These are phyloP conservation scores for Wickerhamomyces ciferrii DNA, from an alignment of 805 yeast species.

Conservation along the genomic window DNA sequence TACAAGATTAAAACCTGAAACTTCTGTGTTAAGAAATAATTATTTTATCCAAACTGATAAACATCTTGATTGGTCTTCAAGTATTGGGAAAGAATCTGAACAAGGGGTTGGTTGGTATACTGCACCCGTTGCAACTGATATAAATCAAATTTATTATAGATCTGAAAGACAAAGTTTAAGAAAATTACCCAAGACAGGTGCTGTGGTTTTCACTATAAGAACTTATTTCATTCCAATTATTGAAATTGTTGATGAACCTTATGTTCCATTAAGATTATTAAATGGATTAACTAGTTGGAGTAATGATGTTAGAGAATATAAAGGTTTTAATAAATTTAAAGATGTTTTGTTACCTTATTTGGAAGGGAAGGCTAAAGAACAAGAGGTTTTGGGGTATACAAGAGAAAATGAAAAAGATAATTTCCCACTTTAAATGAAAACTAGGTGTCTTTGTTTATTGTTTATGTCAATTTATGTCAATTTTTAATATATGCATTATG, in stretches of 20 bases:
- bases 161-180: slow-evolving; percentile 63
- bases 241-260: slow-evolving; percentile 53
- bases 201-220: slow-evolving; percentile 52
- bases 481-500: neutral
- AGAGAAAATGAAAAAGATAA: neutral
- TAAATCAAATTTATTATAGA: slow-evolving; percentile 47
- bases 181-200: slow-evolving; percentile 56
- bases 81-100: slow-evolving; percentile 53
- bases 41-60: slow-evolving; percentile 63
- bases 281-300: slow-evolving; percentile 58
- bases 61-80: slow-evolving; percentile 56
- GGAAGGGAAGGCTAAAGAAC: slow-evolving; percentile 40
- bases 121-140: slow-evolving; percentile 42
- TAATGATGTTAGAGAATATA: slow-evolving; percentile 53
- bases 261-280: slow-evolving; percentile 53
- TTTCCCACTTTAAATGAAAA: neutral
- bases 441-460: no score
- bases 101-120: slow-evolving; percentile 61
- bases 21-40: slow-evolving; percentile 63
- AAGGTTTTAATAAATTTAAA: slow-evolving; percentile 51
- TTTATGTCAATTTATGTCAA: no score
- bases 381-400: slow-evolving; percentile 35
- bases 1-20: slow-evolving; percentile 47
- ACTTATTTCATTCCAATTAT: slow-evolving; percentile 56
- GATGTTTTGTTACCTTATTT: slow-evolving; percentile 52